These are phyloP conservation scores for Funneliformis geosporum DNA, from an alignment of 192 early-diverging fungal species.

Conservation along the genomic window DNA sequence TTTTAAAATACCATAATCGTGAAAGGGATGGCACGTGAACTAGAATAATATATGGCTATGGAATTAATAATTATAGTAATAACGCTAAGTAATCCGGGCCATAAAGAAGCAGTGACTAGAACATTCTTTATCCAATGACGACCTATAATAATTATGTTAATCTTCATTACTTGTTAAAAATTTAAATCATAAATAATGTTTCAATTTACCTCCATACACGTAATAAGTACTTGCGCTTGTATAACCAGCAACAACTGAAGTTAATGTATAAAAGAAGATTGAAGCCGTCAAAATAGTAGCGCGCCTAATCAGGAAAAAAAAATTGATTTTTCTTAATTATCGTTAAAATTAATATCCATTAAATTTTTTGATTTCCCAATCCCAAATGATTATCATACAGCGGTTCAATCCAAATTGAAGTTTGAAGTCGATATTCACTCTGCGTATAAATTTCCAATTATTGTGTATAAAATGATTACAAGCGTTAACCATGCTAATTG, in stretches of 20 bases:
- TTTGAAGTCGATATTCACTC: slow-evolving; percentile 37
- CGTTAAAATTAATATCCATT: background rate
- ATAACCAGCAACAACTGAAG: slow-evolving; percentile 69
- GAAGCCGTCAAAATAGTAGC: slow-evolving; percentile 75
- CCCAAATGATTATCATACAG: background rate
- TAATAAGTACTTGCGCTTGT: slow-evolving; percentile 66
- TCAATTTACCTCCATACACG: slow-evolving; percentile 58
- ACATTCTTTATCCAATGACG: slow-evolving; percentile 68
- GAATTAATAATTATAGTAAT: slow-evolving; percentile 66
- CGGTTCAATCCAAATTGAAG: slow-evolving; percentile 6
- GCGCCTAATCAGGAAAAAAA: slow-evolving; percentile 32
- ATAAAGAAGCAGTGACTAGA: slow-evolving; percentile 67
- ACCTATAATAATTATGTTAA: slow-evolving; percentile 38
- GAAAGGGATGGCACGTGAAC: slow-evolving; percentile 80
- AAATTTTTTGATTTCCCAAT: background rate
- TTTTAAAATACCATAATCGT: slow-evolving; percentile 55
- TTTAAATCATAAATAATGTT: background rate
- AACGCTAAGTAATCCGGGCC: slow-evolving; percentile 59
- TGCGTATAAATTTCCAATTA: slow-evolving; percentile 58
- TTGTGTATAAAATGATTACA: slow-evolving; percentile 59
- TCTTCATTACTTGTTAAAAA: background rate
- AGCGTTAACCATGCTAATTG: slow-evolving; percentile 52
- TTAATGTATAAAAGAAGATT: slow-evolving; percentile 80
- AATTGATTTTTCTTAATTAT: background rate
- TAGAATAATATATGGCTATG: slow-evolving; percentile 70